Evolutionary conservation across 2,329 filamentous ascomycete genomes (phyloP), one percentile per base, ranked within the genome.

Genomic region (Aspergillus quadrilineatus): DNA sequence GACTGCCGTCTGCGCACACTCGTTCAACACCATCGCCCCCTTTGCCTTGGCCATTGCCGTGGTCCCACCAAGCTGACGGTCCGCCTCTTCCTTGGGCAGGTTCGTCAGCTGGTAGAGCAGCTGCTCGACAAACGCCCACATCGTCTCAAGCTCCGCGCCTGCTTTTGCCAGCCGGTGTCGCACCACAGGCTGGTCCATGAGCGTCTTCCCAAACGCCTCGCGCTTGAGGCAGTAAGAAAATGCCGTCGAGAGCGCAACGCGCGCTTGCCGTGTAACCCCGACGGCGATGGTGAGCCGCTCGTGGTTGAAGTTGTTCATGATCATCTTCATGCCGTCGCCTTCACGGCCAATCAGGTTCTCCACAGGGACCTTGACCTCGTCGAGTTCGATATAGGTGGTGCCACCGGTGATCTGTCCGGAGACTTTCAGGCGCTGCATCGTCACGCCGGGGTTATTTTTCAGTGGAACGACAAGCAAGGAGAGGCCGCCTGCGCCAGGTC

Each of bases 291-390:
- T 80, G 9, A 91, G 77, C 0, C 88, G 82, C 71, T 92, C 89
- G 70, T 91, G 88, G 75, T 91, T 91, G 81, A 91, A 91, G 74
- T 91, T 89, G 53, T 84, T 87, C 86, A 89, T 89, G 66, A 89
- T 83, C 67, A 89, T 89, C 57, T 78, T 81, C 87, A 92, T 90
- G 4, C 89, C 89, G 65, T 82, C 76, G 9, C 87, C 88, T 69
- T 91, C 88, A 17, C 78, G 63, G 3, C 88, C 89, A 56, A 92
- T 84, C 6, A 91, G 73, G 67, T 91, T 90, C 65, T 83, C 82
- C 0, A 85, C 80, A 0, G 88, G 88, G 1, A 92, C 88, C 56
- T 84, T 80, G 17, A 91, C 89, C 52, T 91, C 87, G 65, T 90
- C 88, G 1, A 92, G 79, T 67, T 89, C 87, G 63, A 92, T 90